Base-by-base conservation (phyloP, 805 yeast genomes). In the Cephaloascus fragrans region DNA sequence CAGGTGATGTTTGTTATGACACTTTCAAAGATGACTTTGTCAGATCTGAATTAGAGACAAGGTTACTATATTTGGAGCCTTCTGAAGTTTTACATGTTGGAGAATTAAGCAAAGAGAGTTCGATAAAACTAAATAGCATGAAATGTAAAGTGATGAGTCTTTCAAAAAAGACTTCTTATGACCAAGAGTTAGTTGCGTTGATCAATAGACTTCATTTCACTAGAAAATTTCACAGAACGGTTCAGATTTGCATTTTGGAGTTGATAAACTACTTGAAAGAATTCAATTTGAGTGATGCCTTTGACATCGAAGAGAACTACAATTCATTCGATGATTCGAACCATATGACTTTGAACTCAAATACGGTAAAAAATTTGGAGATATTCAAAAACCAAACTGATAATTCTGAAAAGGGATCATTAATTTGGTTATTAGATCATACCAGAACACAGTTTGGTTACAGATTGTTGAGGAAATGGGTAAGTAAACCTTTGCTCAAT, bases 1-100 rank as follows among this genome's bases (percentile, higher is more conserved):
- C 89, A 1, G 96, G 96, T 1, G 85, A 82, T 35, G 71, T 88
- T 3, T 55, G 84, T 0, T 75, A 75, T 45, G 97, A 93, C 54
- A 58, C 59, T 6, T 87, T 93, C 51, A 52, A 53, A 3, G 97
- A 88, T 50, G 66, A 67, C 16, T 55, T 61, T 9, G 44, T 74
- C 9, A 66, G 80, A n/a, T 70, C 62, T 33, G 80, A 80, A 45
- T 57, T 90, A 17, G 88, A 83, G 44, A 84, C 94, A 0, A 59
- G 97, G 39, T 55, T 87, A 5, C 59, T 74, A 35, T 87, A 85
- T 54, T 59, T 89, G 42, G 75, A 75, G 33, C 97, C 97, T 0
- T 72, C 79, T 32, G 97, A 90, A 54, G 69, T 85, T 10, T 44
- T 88, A 1, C 47, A 72, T 10, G 49, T 75, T 5, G 70, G 76